Base-by-base conservation (phyloP, 163 green algal genomes). In the Chloroidium sp. region DNA sequence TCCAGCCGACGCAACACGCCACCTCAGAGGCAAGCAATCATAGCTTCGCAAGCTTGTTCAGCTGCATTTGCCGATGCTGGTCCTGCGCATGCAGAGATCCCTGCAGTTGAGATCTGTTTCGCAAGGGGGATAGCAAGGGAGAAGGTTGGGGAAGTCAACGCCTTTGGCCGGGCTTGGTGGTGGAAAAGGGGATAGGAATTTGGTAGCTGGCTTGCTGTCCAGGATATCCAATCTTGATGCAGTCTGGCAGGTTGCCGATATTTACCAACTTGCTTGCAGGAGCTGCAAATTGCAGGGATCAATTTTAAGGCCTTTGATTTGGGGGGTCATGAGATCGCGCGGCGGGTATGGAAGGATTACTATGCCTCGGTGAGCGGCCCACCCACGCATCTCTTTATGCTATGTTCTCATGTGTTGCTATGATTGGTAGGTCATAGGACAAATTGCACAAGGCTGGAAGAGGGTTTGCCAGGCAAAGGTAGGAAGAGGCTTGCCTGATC, bases 231-330 rank as follows among this genome's bases (percentile, higher is more conserved):
- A 78, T 67, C 4, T 67, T 78, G 14, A 2, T 14, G 4, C 58
- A 57, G 3, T 78, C 64, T 76, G 69, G 58, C 12, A 76, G 6
- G 69, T 57, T 4, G 69, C 69, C 69, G 3, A 74, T 74, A 2
- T 58, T 14, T 62, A 13, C n/a, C 64, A 58, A 14, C 4, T 79
- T 59, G n/a, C 14, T 78, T 82, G 83, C 89, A 95, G 89, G 97
- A 99, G 90, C 90, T 99, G 74, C 95, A 98, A 86, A 97, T 99
- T 85, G 96, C 93, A 57, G 97, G 97, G 61, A 98, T 99, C 83
- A 99, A 98, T 84, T 99, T 99, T 90, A 98, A 98, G 86, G 97
- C 94, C 1, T 98, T 98, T 85, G 94, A 98, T 83, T 84, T 98
- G 69, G 94, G 97, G 58, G 97, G 97, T 61, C 97, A 99, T 89